Evolutionary conservation across 495 filamentous ascomycete species (phyloP).

Genomic region (Lichina pygmaea): DNA sequence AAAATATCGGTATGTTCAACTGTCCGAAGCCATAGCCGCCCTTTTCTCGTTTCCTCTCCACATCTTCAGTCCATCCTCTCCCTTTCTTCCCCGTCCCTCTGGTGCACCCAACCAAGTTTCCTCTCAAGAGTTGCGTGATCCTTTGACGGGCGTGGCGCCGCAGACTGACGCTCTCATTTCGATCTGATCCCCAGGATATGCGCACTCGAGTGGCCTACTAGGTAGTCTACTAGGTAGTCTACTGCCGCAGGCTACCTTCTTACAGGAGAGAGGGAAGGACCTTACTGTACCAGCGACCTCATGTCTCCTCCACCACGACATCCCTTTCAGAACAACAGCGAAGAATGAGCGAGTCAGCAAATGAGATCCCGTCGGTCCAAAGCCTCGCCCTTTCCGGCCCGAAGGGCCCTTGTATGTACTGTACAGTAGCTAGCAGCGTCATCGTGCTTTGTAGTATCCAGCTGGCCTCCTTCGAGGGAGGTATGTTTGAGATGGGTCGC

Average conservation of each 20-base stretch:
- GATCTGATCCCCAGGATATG: constrained; percentile 35
- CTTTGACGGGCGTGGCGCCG: neutral
- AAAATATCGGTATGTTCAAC: constrained; percentile 42
- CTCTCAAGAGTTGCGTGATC: constrained; percentile 6
- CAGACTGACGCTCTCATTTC: neutral
- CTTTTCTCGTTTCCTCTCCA: constrained; percentile 15
- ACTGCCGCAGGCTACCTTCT: neutral
- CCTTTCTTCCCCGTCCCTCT: neutral
- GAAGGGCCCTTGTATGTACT: no score
- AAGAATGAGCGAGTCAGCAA: no score
- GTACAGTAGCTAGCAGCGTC: no score
- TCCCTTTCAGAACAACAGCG: no score
- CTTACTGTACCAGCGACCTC: no score
- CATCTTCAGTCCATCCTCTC: neutral
- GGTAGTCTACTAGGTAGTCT: constrained; percentile 2
- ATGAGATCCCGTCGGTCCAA: no score
- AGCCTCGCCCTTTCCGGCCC: no score
- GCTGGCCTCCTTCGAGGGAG: no score
- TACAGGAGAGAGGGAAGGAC: no score
- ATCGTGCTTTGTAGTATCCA: no score
- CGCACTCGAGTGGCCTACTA: constrained; percentile 67
- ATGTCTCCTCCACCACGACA: no score
- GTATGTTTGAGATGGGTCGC: no score
- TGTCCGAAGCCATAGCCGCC: neutral
- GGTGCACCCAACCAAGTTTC: neutral